Base-by-base conservation (phyloP, 1,284 basidiomycete genomes). In the Heterobasidion parviporum region DNA sequence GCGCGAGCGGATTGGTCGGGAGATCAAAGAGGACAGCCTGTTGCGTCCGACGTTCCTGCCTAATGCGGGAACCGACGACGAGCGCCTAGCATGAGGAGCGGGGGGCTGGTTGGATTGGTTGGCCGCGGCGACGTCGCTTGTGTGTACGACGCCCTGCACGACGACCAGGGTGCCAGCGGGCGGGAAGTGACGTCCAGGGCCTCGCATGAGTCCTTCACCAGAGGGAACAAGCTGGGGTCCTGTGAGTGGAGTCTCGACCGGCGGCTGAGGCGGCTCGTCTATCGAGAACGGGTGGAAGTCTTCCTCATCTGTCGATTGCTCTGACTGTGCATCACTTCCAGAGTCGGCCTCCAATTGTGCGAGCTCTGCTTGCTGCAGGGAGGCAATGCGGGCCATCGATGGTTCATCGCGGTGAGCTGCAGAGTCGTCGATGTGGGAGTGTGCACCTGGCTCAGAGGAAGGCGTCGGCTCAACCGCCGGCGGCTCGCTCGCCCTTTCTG, bases 141-240 rank as follows among this genome's bases (percentile, higher is more conserved):
- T 89, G 60, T 89, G 87, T 1, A 89, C 87, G 47, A 89, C 86
- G 49, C 87, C 87, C 68, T 89, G 87, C 0, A 89, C 87, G 36
- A 89, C 84, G 36, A 89, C 87, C 8, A 89, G 76, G 1, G 87
- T 87, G 16, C 87, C 86, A 1, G 85, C 81, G 1, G 85, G 82
- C 38, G 85, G 85, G 63, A 87, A 87, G 57, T 77, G 77, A 34
- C 77, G 72, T 14, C 16, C 54, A n/a, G 44, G 52, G 15, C 35
- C 18, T 14, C 51, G 38, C 38, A 41, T n/a, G 8, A n/a, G 38
- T 41, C 38, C 38, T 12, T 41, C 38, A 41, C n/a, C n/a, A n/a
- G 12, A n/a, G 8, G 38, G n/a, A 41, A 41, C n/a, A 41, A n/a
- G 38, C 2, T 10, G 38, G 4, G n/a, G 12, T 41, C 12, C 12